Percentiles rank a stretch among this genome's conserved stretches.
These are phyloP conservation scores for Saturnispora quitensis DNA, from an alignment of 805 yeast species.

Conservation along the genomic window DNA sequence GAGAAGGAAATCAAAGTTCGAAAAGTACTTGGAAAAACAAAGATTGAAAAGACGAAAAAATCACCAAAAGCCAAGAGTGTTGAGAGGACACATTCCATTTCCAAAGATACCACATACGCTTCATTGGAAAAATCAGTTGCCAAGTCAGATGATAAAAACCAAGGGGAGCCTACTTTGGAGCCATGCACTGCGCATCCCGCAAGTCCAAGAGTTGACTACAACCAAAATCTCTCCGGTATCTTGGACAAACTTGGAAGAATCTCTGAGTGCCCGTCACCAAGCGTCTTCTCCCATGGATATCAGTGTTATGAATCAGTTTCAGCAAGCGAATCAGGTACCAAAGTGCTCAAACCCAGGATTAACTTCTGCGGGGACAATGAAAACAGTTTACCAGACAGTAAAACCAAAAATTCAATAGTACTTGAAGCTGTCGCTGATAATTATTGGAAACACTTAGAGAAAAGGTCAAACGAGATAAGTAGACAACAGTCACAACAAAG, in stretches of 20 bases:
- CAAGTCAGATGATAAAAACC: not conserved
- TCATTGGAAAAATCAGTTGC: not conserved
- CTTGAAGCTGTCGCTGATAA: no score
- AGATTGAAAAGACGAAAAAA: not conserved
- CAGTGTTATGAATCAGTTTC: not conserved
- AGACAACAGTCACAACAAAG: no score
- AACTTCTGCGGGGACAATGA: not conserved
- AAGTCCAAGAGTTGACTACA: not conserved
- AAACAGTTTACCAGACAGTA: not conserved
- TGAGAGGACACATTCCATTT: not conserved
- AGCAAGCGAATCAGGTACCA: not conserved
- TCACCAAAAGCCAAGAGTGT: not conserved
- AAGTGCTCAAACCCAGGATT: not conserved
- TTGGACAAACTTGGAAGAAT: slow-evolving; percentile 2
- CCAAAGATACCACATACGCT: not conserved
- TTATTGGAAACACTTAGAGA: no score
- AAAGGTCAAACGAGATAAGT: no score
- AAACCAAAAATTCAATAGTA: not conserved
- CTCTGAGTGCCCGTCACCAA: not conserved
- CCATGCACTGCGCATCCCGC: not conserved
- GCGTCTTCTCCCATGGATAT: not conserved
- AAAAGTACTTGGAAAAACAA: not conserved
- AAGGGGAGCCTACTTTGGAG: not conserved
- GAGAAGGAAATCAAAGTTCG: not conserved
- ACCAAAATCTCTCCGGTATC: not conserved